Evolutionary conservation across 345 rosid species (phyloP).

Genomic region (Pistacia vera): DNA sequence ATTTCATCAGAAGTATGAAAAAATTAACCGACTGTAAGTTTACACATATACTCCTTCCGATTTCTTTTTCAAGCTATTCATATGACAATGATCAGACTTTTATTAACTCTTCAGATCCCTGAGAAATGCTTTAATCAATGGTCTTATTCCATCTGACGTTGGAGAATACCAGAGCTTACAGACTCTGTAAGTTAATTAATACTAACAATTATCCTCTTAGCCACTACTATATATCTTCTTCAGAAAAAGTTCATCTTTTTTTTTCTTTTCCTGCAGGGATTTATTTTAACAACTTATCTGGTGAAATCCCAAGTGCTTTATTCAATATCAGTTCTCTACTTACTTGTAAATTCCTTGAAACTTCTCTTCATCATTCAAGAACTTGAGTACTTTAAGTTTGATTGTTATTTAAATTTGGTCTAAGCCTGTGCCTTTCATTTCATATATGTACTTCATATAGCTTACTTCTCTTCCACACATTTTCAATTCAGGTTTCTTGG

Average conservation of each 20-base stretch:
- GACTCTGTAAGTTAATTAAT: background rate
- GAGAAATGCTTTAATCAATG: slow-evolving; percentile 35
- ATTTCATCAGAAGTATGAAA: too few relatives aligned
- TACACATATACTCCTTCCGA: background rate
- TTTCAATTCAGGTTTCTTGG: too few relatives aligned
- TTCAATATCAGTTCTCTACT: too few relatives aligned
- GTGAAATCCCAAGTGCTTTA: too few relatives aligned
- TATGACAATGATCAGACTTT: too few relatives aligned
- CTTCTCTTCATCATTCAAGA: background rate
- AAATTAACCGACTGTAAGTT: slow-evolving; percentile 33
- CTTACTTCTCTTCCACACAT: too few relatives aligned
- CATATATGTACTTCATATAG: background rate
- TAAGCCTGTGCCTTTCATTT: background rate
- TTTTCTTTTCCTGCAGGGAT: too few relatives aligned
- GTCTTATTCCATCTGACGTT: slow-evolving; percentile 24
- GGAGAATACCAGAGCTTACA: slow-evolving; percentile 26
- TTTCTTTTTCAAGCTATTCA: too few relatives aligned
- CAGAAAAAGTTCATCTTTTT: background rate
- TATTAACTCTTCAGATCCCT: background rate
- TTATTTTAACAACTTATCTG: slow-evolving; percentile 36
- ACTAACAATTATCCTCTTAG: background rate
- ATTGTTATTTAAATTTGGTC: background rate
- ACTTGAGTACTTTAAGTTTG: too few relatives aligned
- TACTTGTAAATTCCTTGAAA: slow-evolving; percentile 23
- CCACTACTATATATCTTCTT: too few relatives aligned